Percentiles rank a stretch among this genome's conserved stretches.
Evolutionary conservation across 2,329 filamentous ascomycete species (phyloP).

Genomic region (Epichloe baconii): DNA sequence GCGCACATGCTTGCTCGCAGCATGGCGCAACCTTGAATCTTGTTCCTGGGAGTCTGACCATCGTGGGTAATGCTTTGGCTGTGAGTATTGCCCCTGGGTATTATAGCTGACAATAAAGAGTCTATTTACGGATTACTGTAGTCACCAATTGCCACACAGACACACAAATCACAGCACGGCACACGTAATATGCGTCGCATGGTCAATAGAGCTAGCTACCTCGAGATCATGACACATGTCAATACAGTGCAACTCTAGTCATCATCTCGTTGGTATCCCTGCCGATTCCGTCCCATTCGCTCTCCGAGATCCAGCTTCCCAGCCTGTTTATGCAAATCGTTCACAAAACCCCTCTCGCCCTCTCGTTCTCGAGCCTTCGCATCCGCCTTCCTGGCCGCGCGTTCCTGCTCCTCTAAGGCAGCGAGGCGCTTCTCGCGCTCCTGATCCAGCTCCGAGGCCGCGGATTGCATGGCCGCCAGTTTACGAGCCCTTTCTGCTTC

Average conservation of each 20-base stretch:
- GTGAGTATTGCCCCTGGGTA: no score
- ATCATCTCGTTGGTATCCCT: constrained; percentile 33
- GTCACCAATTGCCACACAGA: no score
- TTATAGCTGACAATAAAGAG: no score
- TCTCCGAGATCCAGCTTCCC: constrained; percentile 38
- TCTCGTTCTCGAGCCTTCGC: constrained; percentile 49
- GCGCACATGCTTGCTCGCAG: no score
- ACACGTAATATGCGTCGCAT: no score
- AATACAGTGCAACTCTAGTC: constrained; percentile 14
- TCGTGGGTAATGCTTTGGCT: no score
- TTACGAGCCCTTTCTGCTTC: constrained; percentile 52
- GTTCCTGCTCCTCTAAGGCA: constrained; percentile 52
- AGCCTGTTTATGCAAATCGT: constrained; percentile 47
- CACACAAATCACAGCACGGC: no score
- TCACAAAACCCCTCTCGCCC: constrained; percentile 51
- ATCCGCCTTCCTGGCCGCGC: constrained; percentile 51
- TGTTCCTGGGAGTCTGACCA: no score
- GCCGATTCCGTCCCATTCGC: constrained; percentile 35
- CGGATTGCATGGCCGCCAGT: constrained; percentile 60
- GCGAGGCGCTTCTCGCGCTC: constrained; percentile 56
- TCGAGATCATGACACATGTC: neutral
- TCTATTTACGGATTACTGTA: no score
- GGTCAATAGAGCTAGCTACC: no score
- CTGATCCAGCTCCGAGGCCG: constrained; percentile 55
- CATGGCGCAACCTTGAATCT: no score